Evolutionary conservation across 768 basidiomycete species (phyloP).

Genomic region (Russula virescens): DNA sequence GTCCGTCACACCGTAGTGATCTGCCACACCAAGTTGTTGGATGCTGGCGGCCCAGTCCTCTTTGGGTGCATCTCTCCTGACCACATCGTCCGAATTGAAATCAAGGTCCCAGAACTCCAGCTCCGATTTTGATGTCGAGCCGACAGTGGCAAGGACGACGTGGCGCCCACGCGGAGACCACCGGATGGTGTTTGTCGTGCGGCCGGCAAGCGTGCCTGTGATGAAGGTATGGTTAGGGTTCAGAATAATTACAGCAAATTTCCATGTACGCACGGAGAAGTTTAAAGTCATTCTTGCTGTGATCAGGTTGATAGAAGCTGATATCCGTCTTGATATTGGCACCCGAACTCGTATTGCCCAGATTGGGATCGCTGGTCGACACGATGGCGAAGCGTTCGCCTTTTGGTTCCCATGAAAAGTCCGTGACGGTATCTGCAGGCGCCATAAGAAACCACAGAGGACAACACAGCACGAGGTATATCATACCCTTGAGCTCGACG

Average conservation of each 20-base stretch:
- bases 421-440: constrained; percentile 69
- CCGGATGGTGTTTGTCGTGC: constrained; percentile 89
- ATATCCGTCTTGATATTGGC: constrained; percentile 95
- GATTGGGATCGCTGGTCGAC: constrained; percentile 88
- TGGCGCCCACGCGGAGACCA: constrained; percentile 98
- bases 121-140: constrained; percentile 92
- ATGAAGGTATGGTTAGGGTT: constrained; percentile 7
- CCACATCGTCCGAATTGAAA: constrained; percentile 62
- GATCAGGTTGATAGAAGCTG: constrained; percentile 93
- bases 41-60: constrained; percentile 85
- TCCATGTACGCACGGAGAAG: constrained; percentile 57
- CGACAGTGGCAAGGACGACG: constrained; percentile 92
- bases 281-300: constrained; percentile 89
- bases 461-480: background rate
- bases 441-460: constrained; percentile 20
- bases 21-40: constrained; percentile 76
- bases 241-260: background rate
- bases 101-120: constrained; percentile 99
- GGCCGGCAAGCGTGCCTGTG: constrained; percentile 66
- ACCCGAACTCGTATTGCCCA: constrained; percentile 84
- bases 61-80: constrained; percentile 40
- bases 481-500: constrained; percentile 86
- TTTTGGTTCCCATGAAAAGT: constrained; percentile 99
- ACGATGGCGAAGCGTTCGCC: constrained; percentile 93
- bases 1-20: constrained; percentile 97